These are phyloP conservation scores for Cutaneotrichosporon sp. DNA, from an alignment of 1,284 basidiomycete genomes.

Conservation along the genomic window DNA sequence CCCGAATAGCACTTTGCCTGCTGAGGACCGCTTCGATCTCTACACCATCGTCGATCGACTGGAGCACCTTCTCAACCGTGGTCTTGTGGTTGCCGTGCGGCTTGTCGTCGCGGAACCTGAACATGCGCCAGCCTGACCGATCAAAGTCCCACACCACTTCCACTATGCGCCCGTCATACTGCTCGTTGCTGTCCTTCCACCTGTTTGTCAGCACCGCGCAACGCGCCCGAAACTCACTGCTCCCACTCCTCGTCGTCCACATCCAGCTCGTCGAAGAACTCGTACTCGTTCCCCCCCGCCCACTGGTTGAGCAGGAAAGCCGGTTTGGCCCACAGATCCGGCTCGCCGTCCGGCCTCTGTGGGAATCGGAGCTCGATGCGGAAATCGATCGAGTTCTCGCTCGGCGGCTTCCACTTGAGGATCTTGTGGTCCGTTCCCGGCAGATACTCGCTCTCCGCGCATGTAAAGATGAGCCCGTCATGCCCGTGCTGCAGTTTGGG, in stretches of 20 bases:
- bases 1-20: slow-evolving; percentile 34
- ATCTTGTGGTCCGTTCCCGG: slow-evolving; percentile 90
- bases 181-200: slow-evolving; percentile 76
- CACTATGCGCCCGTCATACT: slow-evolving; percentile 87
- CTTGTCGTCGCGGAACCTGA: slow-evolving; percentile 90
- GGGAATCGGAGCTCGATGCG: slow-evolving; percentile 90
- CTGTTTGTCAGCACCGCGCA: slow-evolving; percentile 51
- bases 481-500: slow-evolving; percentile 87
- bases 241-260: slow-evolving; percentile 93
- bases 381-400: slow-evolving; percentile 97
- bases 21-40: slow-evolving; percentile 66
- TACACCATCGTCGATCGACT: slow-evolving; percentile 84
- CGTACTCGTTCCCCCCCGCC: slow-evolving; percentile 63
- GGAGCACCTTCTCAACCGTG: slow-evolving; percentile 77
- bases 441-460: slow-evolving; percentile 74
- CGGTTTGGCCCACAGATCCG: slow-evolving; percentile 81
- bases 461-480: slow-evolving; percentile 96
- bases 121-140: slow-evolving; percentile 69
- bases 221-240: slow-evolving; percentile 55
- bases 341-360: slow-evolving; percentile 55
- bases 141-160: slow-evolving; percentile 84
- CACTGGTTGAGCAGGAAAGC: slow-evolving; percentile 78
- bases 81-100: slow-evolving; percentile 76
- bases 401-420: slow-evolving; percentile 98
- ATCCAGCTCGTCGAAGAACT: slow-evolving; percentile 80